A percentile compares a stretch with the other conserved stretches of the same genome.
Evolutionary conservation across 768 basidiomycete genomes (phyloP).

Genomic region (Termitomyces sp.): DNA sequence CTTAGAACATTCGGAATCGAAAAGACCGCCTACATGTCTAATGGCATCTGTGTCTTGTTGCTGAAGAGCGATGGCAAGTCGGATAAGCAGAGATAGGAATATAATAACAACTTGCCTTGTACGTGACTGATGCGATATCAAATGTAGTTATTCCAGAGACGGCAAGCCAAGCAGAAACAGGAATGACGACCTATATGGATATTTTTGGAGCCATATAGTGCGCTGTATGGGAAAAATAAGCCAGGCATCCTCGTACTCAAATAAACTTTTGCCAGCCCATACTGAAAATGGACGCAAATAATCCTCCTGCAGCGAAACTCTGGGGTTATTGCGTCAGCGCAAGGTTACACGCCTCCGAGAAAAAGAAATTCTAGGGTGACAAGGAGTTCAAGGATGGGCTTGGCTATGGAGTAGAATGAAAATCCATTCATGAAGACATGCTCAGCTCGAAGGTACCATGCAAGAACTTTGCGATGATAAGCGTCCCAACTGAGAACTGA

Average conservation of each 20-base stretch:
- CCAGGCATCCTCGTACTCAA: conserved; percentile 29
- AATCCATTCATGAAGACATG: conserved; percentile 78
- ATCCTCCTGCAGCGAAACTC: conserved; percentile 41
- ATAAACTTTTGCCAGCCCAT: conserved; percentile 42
- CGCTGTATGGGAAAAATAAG: too few relatives aligned
- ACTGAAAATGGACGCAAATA: conserved; percentile 46
- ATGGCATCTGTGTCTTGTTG: conserved; percentile 49
- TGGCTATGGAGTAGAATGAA: conserved; percentile 74
- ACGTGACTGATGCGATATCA: conserved; percentile 45
- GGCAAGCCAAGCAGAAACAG: conserved; percentile 73
- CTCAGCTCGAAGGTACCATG: conserved; percentile 47
- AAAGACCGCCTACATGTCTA: conserved; percentile 69
- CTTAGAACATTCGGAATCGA: conserved; percentile 27
- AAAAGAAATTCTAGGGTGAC: conserved; percentile 62
- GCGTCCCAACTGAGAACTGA: conserved; percentile 58
- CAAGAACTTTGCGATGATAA: conserved; percentile 67
- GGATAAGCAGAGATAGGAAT: background rate
- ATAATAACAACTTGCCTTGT: conserved; percentile 25
- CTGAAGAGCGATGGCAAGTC: conserved; percentile 23
- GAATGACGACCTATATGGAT: conserved; percentile 69
- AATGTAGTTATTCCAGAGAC: conserved; percentile 63
- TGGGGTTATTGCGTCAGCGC: background rate
- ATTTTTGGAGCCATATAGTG: too few relatives aligned
- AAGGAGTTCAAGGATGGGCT: conserved; percentile 52
- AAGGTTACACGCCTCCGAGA: conserved; percentile 49